Evolutionary conservation across 805 yeast genomes (phyloP), one percentile per base, ranked within the genome.

Genomic region (Candida multigemmis): DNA sequence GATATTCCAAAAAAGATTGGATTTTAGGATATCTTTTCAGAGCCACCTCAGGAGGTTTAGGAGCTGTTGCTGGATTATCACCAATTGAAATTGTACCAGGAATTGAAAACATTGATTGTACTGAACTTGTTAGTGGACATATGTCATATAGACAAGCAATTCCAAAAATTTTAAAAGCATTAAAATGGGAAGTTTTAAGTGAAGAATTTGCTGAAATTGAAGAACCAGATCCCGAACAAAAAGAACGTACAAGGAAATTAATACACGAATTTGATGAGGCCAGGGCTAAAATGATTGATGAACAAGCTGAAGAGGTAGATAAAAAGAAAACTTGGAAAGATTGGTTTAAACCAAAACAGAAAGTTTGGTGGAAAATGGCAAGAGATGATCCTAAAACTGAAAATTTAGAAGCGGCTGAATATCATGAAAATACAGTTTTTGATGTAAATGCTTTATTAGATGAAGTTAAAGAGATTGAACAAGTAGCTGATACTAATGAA

Each of bases 151-250:
- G 98, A 58, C 79, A 79, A 35, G 86, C 85, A 8, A 85, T 91
- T 70, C 99, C 99, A 1, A 74, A 73, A 40, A 64, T 91, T 23
- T 49, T 91, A 37, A 68, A 70, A 35, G 53, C 58, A 26, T 41
- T 83, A 21, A 87, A 82, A 4, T 80, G 93, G 75, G 79, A 82
- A 30, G 85, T 91, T 4, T 49, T 86, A 22, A 73, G 79, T 36
- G 98, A 91, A 33, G 95, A 87, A 48, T 91, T 91, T 47, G 78
- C 82, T 12, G 98, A 91, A 52, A 87, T 91, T 39, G 96, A 87
- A 48, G 96, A 89, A 46, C 93, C 96, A 1, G 95, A 89, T 50
- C 84, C 94, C 3, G 94, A 84, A 39, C 75, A 78, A 42, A 69
- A 74, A 14, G 86, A 86, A 38, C 73, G 89, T 38, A 93, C 86